Base-by-base conservation (phyloP, 805 yeast genomes). In the Blastobotrys parvus region DNA sequence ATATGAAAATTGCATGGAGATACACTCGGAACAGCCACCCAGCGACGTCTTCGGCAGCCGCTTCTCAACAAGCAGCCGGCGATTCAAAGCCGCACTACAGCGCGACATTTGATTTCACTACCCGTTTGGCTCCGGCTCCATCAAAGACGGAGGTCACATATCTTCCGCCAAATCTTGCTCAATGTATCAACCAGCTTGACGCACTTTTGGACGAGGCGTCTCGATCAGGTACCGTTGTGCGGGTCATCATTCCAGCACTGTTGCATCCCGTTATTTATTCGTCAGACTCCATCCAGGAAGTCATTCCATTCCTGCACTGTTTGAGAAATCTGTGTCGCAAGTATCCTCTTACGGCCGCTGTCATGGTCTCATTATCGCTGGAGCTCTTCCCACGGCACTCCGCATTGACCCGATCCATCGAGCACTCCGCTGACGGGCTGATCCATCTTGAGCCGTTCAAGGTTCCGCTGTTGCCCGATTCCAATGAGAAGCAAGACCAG, bases 1-100 rank as follows among this genome's bases (percentile, higher is more conserved):
- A 81, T 50, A 66, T 89, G 71, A 84, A 80, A 57, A 89, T 89
- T 52, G 97, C 97, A 1, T 89, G 97, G 97, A 74, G 97, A 55
- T 89, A 89, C 56, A 92, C 90, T 0, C 63, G 69, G 42, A 36
- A 50, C 44, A 52, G 56, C 41, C 16, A 32, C 20, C 31, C 38
- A 1, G 7, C 18, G 6, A 29, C 10, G 22, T 29, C 40, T 17
- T 13, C 19, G 10, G 25, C 11, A 7, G 6, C 34, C 17, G 34
- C 36, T 3, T n/a, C n/a, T n/a, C n/a, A n/a, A n/a, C n/a, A n/a
- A n/a, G n/a, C n/a, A n/a, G 15, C 17, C 44, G 59, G 1, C 63
- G 53, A 60, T 3, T 58, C 62, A 2, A 68, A 69, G 51, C 79
- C 79, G 34, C 59, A 78, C 49, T 86, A 77, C 59, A 73, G 63